These are phyloP conservation scores for Nakazawaea sp. DNA, from an alignment of 805 yeast species.

Conservation along the genomic window DNA sequence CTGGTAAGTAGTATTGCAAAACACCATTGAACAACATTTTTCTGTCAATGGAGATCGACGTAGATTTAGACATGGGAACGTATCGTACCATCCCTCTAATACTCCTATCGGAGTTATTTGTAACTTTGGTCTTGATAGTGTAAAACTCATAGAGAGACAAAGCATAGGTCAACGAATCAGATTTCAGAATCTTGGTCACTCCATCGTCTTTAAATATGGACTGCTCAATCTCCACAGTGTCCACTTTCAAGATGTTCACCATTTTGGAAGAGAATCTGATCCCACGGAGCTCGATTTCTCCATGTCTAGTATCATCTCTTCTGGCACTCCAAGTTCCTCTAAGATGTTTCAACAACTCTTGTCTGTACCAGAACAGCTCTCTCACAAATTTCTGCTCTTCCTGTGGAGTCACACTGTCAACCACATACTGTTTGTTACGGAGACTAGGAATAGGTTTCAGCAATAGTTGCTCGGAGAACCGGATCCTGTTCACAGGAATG, in stretches of 20 bases:
- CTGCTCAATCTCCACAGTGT: constrained; percentile 38
- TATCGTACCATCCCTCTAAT: constrained; percentile 57
- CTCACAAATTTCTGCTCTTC: constrained; percentile 52
- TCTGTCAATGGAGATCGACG: constrained; percentile 37
- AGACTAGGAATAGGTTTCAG: constrained; percentile 61
- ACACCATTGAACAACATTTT: constrained; percentile 68
- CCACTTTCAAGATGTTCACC: constrained; percentile 47
- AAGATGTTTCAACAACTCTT: constrained; percentile 50
- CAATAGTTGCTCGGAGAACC: constrained; percentile 34
- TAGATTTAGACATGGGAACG: constrained; percentile 35
- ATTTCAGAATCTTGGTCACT: constrained; percentile 12
- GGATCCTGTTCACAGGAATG: constrained; percentile 60
- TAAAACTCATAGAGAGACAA: constrained; percentile 43
- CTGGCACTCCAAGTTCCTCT: constrained; percentile 56
- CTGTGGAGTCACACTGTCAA: constrained; percentile 43
- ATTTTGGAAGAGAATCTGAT: constrained; percentile 55
- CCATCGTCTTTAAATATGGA: constrained; percentile 16
- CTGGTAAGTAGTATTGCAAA: constrained; percentile 47
- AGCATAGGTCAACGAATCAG: constrained; percentile 23
- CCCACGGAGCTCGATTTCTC: constrained; percentile 60
- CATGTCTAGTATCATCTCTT: constrained; percentile 26
- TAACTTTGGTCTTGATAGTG: constrained; percentile 39
- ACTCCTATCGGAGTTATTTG: constrained; percentile 35
- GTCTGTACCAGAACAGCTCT: constrained; percentile 77
- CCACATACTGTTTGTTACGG: constrained; percentile 61